These are phyloP conservation scores for Gaeumannomyces sp. DNA, from an alignment of 2,329 filamentous ascomycete genomes.

Conservation along the genomic window DNA sequence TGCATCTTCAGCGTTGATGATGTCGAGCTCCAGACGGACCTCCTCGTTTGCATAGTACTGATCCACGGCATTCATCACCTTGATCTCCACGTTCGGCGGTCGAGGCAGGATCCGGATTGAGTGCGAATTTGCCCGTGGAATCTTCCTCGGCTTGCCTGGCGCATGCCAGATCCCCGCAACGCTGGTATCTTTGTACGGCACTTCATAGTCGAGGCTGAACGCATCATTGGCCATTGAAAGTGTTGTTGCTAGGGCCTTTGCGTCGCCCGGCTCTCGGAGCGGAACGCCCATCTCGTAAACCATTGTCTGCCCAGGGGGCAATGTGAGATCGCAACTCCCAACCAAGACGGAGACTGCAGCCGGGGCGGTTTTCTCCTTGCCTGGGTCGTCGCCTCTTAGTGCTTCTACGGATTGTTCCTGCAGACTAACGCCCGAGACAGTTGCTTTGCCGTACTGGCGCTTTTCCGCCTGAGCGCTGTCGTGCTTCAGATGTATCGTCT, in stretches of 20 bases:
- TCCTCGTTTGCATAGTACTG: slow-evolving; percentile 84
- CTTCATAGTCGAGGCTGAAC: slow-evolving; percentile 62
- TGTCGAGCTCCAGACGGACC: slow-evolving; percentile 60
- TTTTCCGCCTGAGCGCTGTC: slow-evolving; percentile 18
- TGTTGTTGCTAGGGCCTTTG: slow-evolving; percentile 57
- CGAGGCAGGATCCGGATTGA: slow-evolving; percentile 73
- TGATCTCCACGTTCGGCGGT: slow-evolving; percentile 84
- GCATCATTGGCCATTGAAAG: slow-evolving; percentile 56
- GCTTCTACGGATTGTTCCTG: slow-evolving; percentile 20
- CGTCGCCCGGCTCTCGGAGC: slow-evolving; percentile 76
- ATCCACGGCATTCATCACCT: slow-evolving; percentile 51
- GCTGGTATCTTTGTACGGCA: slow-evolving; percentile 42
- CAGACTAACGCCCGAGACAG: slow-evolving; percentile 16
- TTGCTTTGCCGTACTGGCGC: slow-evolving; percentile 10
- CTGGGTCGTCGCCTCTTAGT: slow-evolving; percentile 7
- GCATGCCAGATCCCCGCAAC: slow-evolving; percentile 43
- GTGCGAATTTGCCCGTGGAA: slow-evolving; percentile 44
- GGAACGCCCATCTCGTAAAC: slow-evolving; percentile 67
- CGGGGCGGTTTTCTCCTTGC: slow-evolving; percentile 9
- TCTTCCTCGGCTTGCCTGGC: slow-evolving; percentile 35
- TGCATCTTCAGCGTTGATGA: slow-evolving; percentile 79
- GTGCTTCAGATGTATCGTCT: slow-evolving; percentile 46
- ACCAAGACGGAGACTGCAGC: slow-evolving; percentile 3
- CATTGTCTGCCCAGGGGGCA: slow-evolving; percentile 60
- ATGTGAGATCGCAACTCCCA: slow-evolving; percentile 56